Evolutionary conservation across 1,139 yeast genomes (phyloP), one percentile per base, ranked within the genome.

Genomic region (Geotrichum restrictum): DNA sequence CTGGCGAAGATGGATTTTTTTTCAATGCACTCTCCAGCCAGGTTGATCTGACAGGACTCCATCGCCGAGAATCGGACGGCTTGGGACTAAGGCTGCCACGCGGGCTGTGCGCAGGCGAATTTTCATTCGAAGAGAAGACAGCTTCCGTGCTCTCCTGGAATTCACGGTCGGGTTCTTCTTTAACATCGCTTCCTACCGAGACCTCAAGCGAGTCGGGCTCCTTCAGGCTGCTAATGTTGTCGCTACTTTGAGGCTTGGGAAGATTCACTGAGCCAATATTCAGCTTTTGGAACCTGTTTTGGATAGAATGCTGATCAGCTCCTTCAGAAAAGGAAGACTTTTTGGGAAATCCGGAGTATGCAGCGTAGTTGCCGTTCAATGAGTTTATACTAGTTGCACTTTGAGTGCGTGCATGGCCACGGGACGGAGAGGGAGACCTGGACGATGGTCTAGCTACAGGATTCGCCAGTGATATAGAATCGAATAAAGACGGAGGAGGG

Each of bases 21-120:
- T 58, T 61, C 31, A 65, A 49, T 5, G 68, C 68, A 47, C 64
- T 63, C 40, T 64, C 68, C 13, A 65, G 53, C 69, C 69, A 65
- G 1, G 68, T 62, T 44, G 62, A 64, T 32, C 54, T 37, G 18
- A 47, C 40, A 22, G 57, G 55, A 24, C 53, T 49, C 55, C 55
- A 52, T 22, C 57, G 53, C 29, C 67, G 54, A 19, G 64, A 55
- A 42, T 57, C 62, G 6, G 48, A 21, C 10, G 14, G 13, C 21
- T 31, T n/a, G 29, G 36, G n/a, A 11, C 32, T 24, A 18, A 31
- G 38, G 38, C 54, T 43, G 10, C 18, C 44, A 16, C 27, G 45
- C n/a, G 45, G 8, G 36, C 3, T 42, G 3, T n/a, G 36, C 6
- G 32, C 40, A 33, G 41, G 37, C 16, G 41, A 10, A 18, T 31